These are phyloP conservation scores for Cadophora malorum DNA, from an alignment of 2,329 filamentous ascomycete genomes.

Conservation along the genomic window DNA sequence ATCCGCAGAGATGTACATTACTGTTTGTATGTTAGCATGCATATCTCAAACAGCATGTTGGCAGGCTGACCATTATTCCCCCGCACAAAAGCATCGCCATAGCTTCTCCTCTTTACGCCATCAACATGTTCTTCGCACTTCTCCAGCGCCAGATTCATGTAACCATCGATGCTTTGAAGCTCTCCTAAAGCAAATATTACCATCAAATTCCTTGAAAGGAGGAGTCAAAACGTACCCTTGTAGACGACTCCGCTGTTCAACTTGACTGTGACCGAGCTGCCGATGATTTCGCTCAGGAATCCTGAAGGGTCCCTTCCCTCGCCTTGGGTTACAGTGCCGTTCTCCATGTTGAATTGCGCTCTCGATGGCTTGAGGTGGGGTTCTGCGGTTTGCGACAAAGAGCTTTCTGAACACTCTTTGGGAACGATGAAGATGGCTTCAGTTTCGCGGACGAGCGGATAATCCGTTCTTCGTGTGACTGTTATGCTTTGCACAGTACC, in stretches of 20 bases:
- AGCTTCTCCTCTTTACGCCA: slow-evolving; percentile 79
- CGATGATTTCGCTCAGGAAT: slow-evolving; percentile 94
- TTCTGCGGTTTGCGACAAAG: slow-evolving; percentile 21
- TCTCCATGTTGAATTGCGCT: slow-evolving; percentile 67
- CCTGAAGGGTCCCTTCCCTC: slow-evolving; percentile 92
- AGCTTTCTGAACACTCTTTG: not conserved
- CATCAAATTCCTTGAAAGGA: not conserved
- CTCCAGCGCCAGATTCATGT: slow-evolving; percentile 99
- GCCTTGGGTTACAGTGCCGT: slow-evolving; percentile 61
- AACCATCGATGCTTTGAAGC: slow-evolving; percentile 95
- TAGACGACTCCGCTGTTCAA: slow-evolving; percentile 98
- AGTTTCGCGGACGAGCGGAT: not conserved
- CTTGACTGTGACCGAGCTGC: slow-evolving; percentile 92
- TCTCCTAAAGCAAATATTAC: slow-evolving; percentile 66
- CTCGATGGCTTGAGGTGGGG: slow-evolving; percentile 7
- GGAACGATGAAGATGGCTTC: too few relatives aligned
- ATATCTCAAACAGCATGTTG: not conserved
- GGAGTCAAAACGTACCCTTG: slow-evolving; percentile 69
- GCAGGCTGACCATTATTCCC: slow-evolving; percentile 83
- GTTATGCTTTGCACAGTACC: not conserved
- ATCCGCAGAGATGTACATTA: slow-evolving; percentile 47
- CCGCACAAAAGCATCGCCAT: slow-evolving; percentile 93
- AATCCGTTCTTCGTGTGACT: too few relatives aligned
- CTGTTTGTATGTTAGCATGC: slow-evolving; percentile 31
- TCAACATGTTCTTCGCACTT: slow-evolving; percentile 93